A percentile compares a stretch with the other conserved stretches of the same genome.
Conservation (phyloP, 1,284 basidiomycete species). For the Tylopilus orsonianus region DNA sequence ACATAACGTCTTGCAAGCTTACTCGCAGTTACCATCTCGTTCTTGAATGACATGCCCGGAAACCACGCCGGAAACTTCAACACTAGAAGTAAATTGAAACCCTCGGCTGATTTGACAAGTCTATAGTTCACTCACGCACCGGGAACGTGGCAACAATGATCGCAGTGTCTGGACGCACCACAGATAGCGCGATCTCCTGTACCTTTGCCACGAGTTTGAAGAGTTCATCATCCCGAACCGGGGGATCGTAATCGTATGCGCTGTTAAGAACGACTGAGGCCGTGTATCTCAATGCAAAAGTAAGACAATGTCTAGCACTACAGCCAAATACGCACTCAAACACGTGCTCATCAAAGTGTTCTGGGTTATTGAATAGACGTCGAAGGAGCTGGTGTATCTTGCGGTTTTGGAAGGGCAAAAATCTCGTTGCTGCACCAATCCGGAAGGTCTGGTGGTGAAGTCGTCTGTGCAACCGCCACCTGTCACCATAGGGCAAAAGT, state of each 20-base stretch:
- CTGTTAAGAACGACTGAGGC: neutral
- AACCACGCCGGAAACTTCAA: conserved; percentile 6
- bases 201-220: neutral
- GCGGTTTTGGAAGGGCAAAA: neutral
- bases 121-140: conserved; percentile 4
- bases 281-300: neutral
- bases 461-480: conserved; percentile 1
- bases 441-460: neutral
- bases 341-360: neutral
- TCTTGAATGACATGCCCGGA: neutral
- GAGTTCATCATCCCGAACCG: neutral
- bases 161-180: neutral
- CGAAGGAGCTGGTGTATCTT: neutral
- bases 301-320: neutral
- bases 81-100: neutral
- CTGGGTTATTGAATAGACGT: neutral
- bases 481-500: neutral
- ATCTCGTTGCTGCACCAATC: neutral
- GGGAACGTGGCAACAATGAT: conserved; percentile 14
- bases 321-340: neutral
- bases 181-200: neutral
- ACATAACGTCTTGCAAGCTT: neutral
- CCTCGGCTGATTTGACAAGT: neutral
- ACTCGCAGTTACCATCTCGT: neutral
- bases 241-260: neutral